phyloP scores from a whole-genome alignment of 305 asterid genomes.

The Lippia alba region DNA sequence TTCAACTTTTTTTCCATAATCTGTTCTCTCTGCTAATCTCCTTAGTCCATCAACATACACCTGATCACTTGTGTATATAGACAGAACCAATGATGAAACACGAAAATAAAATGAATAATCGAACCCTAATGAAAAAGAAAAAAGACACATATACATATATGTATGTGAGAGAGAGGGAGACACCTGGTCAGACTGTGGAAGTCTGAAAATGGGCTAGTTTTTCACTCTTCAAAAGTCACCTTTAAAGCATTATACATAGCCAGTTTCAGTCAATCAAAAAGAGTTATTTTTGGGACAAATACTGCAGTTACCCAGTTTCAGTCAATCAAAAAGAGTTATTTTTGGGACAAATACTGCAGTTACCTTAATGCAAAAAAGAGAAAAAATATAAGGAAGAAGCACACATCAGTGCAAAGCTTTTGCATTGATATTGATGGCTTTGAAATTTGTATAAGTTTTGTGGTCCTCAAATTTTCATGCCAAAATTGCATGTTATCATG shows the following conservation, averaged over 20 bases:
- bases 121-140: too few relatives aligned
- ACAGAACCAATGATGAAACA: background rate
- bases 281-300: constrained; percentile 26
- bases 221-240: constrained; percentile 10
- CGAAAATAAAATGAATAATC: too few relatives aligned
- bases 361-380: constrained; percentile 3
- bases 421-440: constrained; percentile 29
- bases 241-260: background rate
- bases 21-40: too few relatives aligned
- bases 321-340: constrained; percentile 20
- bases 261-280: constrained; percentile 22
- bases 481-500: background rate
- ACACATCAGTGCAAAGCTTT: background rate
- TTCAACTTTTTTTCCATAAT: too few relatives aligned
- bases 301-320: too few relatives aligned
- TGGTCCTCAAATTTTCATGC: constrained; percentile 26
- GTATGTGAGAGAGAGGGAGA: too few relatives aligned
- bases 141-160: background rate
- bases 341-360: constrained; percentile 30
- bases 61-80: background rate
- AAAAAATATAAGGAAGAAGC: background rate
- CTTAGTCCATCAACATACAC: too few relatives aligned
- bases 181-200: background rate
- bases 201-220: background rate
- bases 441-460: constrained; percentile 10